These are phyloP conservation scores for Pseudevernia furfuracea DNA, from an alignment of 495 filamentous ascomycete genomes.

Conservation along the genomic window DNA sequence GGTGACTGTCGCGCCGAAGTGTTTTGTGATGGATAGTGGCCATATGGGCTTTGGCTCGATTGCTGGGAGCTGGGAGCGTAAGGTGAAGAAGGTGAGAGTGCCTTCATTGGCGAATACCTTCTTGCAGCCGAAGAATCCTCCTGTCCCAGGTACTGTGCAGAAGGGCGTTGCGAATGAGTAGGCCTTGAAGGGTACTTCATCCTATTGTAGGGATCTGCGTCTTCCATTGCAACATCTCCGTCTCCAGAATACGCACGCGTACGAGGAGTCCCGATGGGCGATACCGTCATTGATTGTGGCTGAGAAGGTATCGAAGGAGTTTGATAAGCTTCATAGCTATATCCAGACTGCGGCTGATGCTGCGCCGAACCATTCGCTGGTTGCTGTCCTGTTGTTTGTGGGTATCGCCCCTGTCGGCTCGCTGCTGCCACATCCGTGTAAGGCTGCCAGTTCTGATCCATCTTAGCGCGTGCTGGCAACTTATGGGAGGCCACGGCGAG, in stretches of 20 bases:
- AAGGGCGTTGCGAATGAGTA: conserved; percentile 55
- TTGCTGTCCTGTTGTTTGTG: conserved; percentile 23
- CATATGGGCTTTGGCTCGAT: conserved; percentile 40
- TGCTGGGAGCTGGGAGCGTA: conserved; percentile 53
- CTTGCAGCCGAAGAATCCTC: conserved; percentile 79
- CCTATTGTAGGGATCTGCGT: conserved; percentile 76
- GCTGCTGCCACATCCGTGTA: conserved; percentile 36
- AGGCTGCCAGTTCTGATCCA: conserved; percentile 49
- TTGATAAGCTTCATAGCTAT: conserved; percentile 69
- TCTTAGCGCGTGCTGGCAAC: conserved; percentile 20
- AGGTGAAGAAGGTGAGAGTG: conserved; percentile 49
- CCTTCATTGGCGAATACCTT: conserved; percentile 92
- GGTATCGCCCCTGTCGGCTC: conserved; percentile 25
- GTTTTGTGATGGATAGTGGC: conserved; percentile 38
- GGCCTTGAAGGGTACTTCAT: conserved; percentile 70
- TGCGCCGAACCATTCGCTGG: conserved; percentile 20
- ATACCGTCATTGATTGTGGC: conserved; percentile 50
- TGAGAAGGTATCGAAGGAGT: conserved; percentile 47
- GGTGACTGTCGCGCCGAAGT: conserved; percentile 29
- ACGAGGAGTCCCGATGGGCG: conserved; percentile 58
- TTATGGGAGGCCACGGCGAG: not conserved
- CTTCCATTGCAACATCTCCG: conserved; percentile 85
- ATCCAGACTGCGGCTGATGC: conserved; percentile 54
- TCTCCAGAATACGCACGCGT: conserved; percentile 61
- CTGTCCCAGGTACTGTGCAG: conserved; percentile 56